Evolutionary conservation across 2,329 filamentous ascomycete species (phyloP), one percentile per base, ranked within the genome.

Genomic region (Fusarium sp.): DNA sequence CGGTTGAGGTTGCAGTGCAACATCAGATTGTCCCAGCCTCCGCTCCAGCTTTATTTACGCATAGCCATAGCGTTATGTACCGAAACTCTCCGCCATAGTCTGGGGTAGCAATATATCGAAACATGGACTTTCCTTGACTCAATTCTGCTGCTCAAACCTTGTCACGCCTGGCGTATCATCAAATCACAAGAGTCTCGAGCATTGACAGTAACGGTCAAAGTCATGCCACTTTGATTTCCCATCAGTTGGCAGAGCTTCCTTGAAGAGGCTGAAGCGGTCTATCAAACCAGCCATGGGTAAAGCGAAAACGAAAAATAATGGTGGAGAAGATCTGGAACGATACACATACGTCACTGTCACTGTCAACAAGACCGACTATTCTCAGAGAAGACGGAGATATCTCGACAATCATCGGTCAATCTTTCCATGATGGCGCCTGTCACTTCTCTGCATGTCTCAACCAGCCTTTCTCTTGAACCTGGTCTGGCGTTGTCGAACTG

Each of bases 221-320:
- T 42, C 43, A 44, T n/a, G 18, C 53, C 49, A 44, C 53, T 24
- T 18, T 57, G 46, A 12, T 25, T 20, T 60, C 29, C 30, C 24
- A 50, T 67, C 44, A 44, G 42, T 59, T 68, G 59, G 60, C 63
- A 65, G 50, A 60, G 18, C 54, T 42, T 34, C 20, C 20, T 46
- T 40, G 58, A 14, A 42, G 70, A 68, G 66, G 69, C 51, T 58
- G 49, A 64, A 46, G 42, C 38, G 40, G 58, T 61, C 54, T 64
- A 64, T 62, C 51, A 45, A 52, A 44, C 16, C 52, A 56, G 34
- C 24, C 52, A 66, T 70, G 56, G 30, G 34, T 56, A 44, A 64
- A 52, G 29, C 62, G 60, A 73, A 70, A 56, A 60, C 57, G 68
- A 72, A 57, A 45, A 52, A 54, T 30, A 58, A 54, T 51, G 30